phyloP scores from a whole-genome alignment of 1,139 yeast species.

The Hyphopichia wangnamkhiaoensis region DNA sequence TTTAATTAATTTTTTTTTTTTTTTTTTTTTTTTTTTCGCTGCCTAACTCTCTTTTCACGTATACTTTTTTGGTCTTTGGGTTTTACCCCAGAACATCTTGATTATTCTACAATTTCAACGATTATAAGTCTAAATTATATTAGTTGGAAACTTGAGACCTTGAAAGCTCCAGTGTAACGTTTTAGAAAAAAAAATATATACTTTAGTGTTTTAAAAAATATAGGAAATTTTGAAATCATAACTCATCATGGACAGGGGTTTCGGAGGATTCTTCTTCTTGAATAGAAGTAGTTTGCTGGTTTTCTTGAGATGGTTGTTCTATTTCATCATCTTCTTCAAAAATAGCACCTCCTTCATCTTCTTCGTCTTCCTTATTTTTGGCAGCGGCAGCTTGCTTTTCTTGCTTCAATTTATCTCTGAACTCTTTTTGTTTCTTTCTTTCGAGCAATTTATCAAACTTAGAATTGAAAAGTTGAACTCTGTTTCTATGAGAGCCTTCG shows the following conservation, averaged over 20 bases:
- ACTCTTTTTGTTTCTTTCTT: slow-evolving; percentile 38
- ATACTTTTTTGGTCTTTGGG: no score
- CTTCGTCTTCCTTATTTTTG: slow-evolving; percentile 21
- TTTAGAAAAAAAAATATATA: no score
- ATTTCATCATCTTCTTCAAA: slow-evolving; percentile 14
- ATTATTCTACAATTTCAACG: no score
- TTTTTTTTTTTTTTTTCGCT: no score
- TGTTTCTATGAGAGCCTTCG: slow-evolving; percentile 40
- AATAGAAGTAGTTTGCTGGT: slow-evolving; percentile 1
- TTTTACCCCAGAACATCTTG: no score
- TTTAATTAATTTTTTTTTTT: no score
- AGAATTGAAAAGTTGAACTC: slow-evolving; percentile 37
- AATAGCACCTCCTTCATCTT: slow-evolving; percentile 13
- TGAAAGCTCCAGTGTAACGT: no score
- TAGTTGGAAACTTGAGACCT: no score
- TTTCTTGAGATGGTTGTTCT: slow-evolving; percentile 8
- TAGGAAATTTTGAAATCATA: slow-evolving; percentile 3
- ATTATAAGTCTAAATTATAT: no score
- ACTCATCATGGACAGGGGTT: slow-evolving; percentile 4
- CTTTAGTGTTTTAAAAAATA: no score
- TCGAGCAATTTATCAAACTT: slow-evolving; percentile 34
- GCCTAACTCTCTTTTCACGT: no score
- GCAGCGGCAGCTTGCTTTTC: slow-evolving; percentile 20
- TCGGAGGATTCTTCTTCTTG: background rate
- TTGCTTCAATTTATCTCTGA: slow-evolving; percentile 33